Base-by-base conservation (phyloP, 306 rosid genomes). In the Lupinus albus region DNA sequence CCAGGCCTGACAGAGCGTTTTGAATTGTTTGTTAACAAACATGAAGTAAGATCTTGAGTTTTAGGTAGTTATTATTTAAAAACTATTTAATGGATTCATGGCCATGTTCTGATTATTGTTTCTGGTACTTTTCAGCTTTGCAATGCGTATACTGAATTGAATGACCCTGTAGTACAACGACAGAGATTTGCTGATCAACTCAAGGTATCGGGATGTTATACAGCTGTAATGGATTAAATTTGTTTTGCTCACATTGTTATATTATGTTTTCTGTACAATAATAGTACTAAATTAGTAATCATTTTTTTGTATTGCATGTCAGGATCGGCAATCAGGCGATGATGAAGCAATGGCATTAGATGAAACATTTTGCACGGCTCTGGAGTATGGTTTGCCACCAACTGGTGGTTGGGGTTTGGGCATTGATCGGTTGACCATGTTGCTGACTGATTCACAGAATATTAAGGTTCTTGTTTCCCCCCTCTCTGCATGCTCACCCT, bases 361-460 rank as follows among this genome's bases (percentile, higher is more conserved):
- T 46, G 95, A 93, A 71, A 85, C 96, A 21, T 93, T 93, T 70
- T 87, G 95, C 73, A 88, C 81, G 0, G 95, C 96, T 58, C 86
- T 93, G 28, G 98, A 93, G 81, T 89, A 93, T 61, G 97, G 98
- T n/a, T 75, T 93, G 76, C 98, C 98, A 7, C 98, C 98, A 50
- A 89, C 96, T 21, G 93, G 86, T 61, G 98, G 98, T 61, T 93
- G 96, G 98, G 98, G 98, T 65, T 38, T 89, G 88, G 98, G 98
- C n/a, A 68, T 89, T 71, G 98, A 93, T 55, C 81, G 98, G 65
- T 72, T 93, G 42, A 50, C 89, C 46, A 93, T 93, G 98, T 68
- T 86, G 66, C 53, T 92, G 18, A 87, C 95, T 0, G 98, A 92
- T 75, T 89, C 98, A 0, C 95, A 84, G 75, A 92, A 92, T 76